Conservation (phyloP, 495 filamentous ascomycete species). For the Articulospora tetracladia region DNA sequence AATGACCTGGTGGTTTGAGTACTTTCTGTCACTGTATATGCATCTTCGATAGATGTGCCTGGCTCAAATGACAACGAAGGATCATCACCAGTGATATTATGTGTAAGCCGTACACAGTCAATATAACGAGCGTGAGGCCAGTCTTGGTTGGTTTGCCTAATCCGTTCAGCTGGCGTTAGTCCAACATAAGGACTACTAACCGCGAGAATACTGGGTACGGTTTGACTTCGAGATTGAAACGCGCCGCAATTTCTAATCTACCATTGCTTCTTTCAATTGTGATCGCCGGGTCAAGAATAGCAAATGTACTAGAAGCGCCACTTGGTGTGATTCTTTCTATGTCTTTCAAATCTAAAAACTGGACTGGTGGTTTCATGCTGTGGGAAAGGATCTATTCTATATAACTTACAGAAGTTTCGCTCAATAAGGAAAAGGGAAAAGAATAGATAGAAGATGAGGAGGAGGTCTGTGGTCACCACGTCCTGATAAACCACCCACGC, state of each 20-base stretch:
- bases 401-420: no score
- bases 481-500: no score
- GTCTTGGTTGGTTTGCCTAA: background rate
- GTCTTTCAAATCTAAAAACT: background rate
- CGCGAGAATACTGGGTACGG: background rate
- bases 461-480: no score
- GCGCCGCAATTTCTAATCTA: background rate
- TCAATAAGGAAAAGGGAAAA: no score
- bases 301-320: background rate
- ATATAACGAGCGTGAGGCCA: background rate
- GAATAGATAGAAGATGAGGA: no score
- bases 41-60: background rate
- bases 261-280: background rate
- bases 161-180: background rate
- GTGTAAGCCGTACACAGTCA: background rate
- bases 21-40: background rate
- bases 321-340: background rate
- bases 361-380: background rate
- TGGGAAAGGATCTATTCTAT: background rate
- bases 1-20: background rate
- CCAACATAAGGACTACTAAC: background rate
- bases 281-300: background rate
- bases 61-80: background rate
- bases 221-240: background rate
- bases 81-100: background rate